Evolutionary conservation across 1,139 yeast genomes (phyloP), one percentile per base, ranked within the genome.

Genomic region (Scheffersomyces illinoinensis): DNA sequence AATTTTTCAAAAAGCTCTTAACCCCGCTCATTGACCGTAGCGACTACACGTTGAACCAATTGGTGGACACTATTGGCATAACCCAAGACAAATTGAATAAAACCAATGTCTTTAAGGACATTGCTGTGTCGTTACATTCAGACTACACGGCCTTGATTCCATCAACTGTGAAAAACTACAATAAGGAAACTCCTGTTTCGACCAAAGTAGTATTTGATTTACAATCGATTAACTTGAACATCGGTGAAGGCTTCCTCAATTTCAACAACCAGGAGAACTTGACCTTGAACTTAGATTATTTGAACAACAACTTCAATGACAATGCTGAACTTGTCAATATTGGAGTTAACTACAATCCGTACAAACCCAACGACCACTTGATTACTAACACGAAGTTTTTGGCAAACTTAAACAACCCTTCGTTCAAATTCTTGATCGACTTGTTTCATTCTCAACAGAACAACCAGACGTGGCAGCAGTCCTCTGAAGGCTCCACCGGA

Each of bases 41-140:
- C 53, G 86, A 83, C 66, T 77, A 78, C 59, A 84, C 87, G 0
- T 71, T 85, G 54, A 72, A 69, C 12, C 80, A 81, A 62, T 73
- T 85, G 63, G 61, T 81, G 12, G 65, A 66, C 2, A 66, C 65
- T 19, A 68, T 79, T 43, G 70, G 72, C 12, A 56, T 58, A 8
- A 67, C 77, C 20, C 68, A 73, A 54, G 66, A 65, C n/a, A 75
- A 71, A 53, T 70, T 81, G 55, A 60, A 65, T 33, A 75, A 78
- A 58, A 80, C 86, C 12, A 78, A 78, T 23, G 83, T 83, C n/a
- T 84, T 85, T 65, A 72, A 75, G 48, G 65, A 70, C 47, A 75
- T 84, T 20, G 68, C 68, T 14, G 71, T 77, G 6, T 67, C 71
- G 12, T 67, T 81, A 54, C 73, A 72, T 53, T 70, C 80, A 1